Percentiles rank a stretch among this genome's conserved stretches.
Conservation (phyloP, 2,329 filamentous ascomycete species). For the Botrytis cinerea region DNA sequence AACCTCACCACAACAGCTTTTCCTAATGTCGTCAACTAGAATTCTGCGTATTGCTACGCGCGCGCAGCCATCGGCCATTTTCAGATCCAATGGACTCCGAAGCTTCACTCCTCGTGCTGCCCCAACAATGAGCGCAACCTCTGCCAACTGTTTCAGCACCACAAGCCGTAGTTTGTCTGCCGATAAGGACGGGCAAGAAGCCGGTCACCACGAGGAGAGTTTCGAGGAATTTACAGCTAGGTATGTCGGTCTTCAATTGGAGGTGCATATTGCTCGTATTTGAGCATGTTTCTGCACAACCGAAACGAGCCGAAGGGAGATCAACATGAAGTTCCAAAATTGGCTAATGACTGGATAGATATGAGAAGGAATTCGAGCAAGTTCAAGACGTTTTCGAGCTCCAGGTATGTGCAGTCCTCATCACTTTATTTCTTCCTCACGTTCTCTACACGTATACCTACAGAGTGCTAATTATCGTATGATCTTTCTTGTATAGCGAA, state of each 20-base stretch:
- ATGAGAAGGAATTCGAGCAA: conserved; percentile 97
- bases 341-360: conserved; percentile 59
- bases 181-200: conserved; percentile 56
- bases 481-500: conserved; percentile 59
- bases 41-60: conserved; percentile 73
- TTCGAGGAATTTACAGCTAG: conserved; percentile 98
- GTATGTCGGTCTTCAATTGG: conserved; percentile 55
- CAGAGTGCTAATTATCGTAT: conserved; percentile 36
- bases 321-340: conserved; percentile 46
- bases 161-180: conserved; percentile 48
- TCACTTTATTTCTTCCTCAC: background rate
- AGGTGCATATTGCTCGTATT: conserved; percentile 26
- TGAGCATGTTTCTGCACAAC: conserved; percentile 33
- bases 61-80: conserved; percentile 58
- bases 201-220: conserved; percentile 82
- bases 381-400: conserved; percentile 99
- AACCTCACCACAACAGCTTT: conserved; percentile 33
- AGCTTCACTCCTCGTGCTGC: conserved; percentile 56
- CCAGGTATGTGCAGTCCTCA: conserved; percentile 65
- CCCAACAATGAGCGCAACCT: conserved; percentile 53
- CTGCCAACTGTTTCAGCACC: conserved; percentile 62
- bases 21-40: conserved; percentile 65
- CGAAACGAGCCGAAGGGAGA: conserved; percentile 29
- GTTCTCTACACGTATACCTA: conserved; percentile 22
- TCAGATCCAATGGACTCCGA: conserved; percentile 64